Percentiles rank a stretch among this genome's conserved stretches.
phyloP scores from a whole-genome alignment of 208 protist species.

The Wallacemonas rigidus region DNA sequence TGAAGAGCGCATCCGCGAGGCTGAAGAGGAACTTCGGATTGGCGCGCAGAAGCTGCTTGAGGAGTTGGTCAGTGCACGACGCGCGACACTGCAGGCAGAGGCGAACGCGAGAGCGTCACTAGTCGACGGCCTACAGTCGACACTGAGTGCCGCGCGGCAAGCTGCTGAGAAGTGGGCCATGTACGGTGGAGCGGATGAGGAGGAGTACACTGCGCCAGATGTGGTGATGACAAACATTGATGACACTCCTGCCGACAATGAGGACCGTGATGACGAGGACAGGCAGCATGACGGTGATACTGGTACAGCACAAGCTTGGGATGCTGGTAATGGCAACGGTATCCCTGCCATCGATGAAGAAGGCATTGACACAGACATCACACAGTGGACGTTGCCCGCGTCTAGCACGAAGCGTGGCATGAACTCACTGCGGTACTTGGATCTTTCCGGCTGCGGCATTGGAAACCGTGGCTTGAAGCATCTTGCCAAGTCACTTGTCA shows the following conservation, averaged over 20 bases:
- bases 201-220: conserved; percentile 15
- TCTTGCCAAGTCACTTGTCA: conserved; percentile 48
- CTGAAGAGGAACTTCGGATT: conserved; percentile 33
- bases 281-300: conserved; percentile 9
- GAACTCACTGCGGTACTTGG: conserved; percentile 55
- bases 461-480: conserved; percentile 46
- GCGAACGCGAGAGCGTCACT: conserved; percentile 10
- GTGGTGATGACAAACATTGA: conserved; percentile 39
- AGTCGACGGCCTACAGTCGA: neutral
- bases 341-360: conserved; percentile 18
- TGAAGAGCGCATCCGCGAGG: conserved; percentile 64
- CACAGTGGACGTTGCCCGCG: conserved; percentile 30
- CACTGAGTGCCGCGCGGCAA: neutral
- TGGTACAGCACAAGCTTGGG: neutral
- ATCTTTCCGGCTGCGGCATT: conserved; percentile 74
- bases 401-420: conserved; percentile 55
- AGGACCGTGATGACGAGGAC: conserved; percentile 12
- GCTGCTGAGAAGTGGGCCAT: neutral
- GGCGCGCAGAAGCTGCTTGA: conserved; percentile 32
- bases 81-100: conserved; percentile 29
- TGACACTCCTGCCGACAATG: neutral
- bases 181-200: conserved; percentile 25
- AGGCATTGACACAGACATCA: conserved; percentile 27
- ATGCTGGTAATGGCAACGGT: neutral
- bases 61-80: conserved; percentile 23